Evolutionary conservation across 2,329 filamentous ascomycete species (phyloP).

Genomic region (Rhinocladiella mackenziei): DNA sequence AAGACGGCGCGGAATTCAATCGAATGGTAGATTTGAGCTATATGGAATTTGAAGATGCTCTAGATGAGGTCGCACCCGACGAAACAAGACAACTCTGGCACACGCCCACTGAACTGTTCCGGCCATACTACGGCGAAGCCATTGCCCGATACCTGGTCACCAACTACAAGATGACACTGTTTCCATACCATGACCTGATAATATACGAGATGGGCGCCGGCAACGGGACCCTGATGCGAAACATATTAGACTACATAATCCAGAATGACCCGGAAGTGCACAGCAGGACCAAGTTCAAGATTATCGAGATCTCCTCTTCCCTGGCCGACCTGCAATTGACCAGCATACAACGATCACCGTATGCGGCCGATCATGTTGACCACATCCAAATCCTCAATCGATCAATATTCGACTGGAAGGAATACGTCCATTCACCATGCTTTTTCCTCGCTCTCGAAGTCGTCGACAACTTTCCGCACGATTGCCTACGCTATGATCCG

Average conservation of each 20-base stretch:
- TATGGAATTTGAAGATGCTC: conserved; percentile 79
- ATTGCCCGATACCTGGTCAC: conserved; percentile 93
- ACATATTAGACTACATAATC: conserved; percentile 94
- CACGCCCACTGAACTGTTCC: conserved; percentile 94
- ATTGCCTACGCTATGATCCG: conserved; percentile 85
- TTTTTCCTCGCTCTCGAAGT: conserved; percentile 98
- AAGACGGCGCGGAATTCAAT: conserved; percentile 84
- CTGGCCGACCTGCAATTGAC: conserved; percentile 71
- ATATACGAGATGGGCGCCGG: conserved; percentile 99
- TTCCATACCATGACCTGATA: conserved; percentile 92
- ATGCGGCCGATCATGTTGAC: conserved; percentile 69
- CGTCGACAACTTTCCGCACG: conserved; percentile 97
- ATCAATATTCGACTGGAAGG: conserved; percentile 91
- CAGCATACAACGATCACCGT: conserved; percentile 63
- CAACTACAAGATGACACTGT: conserved; percentile 91
- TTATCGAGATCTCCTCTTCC: conserved; percentile 88
- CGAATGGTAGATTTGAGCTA: conserved; percentile 72
- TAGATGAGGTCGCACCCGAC: conserved; percentile 69
- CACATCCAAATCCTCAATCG: conserved; percentile 93
- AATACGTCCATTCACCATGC: conserved; percentile 83
- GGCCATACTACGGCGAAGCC: conserved; percentile 93
- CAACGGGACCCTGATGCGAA: conserved; percentile 95
- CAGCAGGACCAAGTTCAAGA: conserved; percentile 83
- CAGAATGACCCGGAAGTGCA: conserved; percentile 87
- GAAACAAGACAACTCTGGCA: conserved; percentile 92